Conservation (phyloP, 768 basidiomycete species). For the Lentinula sp. region DNA sequence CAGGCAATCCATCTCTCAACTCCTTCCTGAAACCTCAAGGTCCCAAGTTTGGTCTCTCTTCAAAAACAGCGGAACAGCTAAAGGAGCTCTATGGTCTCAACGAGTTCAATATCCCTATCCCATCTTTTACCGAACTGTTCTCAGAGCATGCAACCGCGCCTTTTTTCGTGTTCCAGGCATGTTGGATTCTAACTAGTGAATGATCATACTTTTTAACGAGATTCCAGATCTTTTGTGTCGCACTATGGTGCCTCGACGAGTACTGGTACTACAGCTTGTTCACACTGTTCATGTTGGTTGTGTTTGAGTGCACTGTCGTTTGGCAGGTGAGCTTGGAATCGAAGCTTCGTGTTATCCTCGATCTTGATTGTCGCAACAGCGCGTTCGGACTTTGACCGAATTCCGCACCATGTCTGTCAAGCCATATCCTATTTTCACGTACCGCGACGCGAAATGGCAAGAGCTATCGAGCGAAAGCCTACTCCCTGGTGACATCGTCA, state of each 20-base stretch:
- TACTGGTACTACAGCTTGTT: constrained; percentile 99
- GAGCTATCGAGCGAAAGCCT: constrained; percentile 81
- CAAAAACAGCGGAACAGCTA: constrained; percentile 42
- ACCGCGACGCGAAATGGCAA: constrained; percentile 76
- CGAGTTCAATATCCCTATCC: constrained; percentile 96
- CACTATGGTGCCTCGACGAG: constrained; percentile 95
- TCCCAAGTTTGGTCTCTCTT: constrained; percentile 31
- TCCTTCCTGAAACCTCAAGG: constrained; percentile 55
- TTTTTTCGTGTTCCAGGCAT: constrained; percentile 93
- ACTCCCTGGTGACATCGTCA: constrained; percentile 85
- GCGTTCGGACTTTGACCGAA: constrained; percentile 88
- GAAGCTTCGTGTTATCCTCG: neutral
- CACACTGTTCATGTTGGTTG: constrained; percentile 96
- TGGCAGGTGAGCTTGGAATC: constrained; percentile 70
- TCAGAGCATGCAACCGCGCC: constrained; percentile 96
- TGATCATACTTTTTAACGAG: neutral
- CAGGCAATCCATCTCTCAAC: constrained; percentile 58
- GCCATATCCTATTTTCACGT: constrained; percentile 82
- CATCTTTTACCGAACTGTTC: constrained; percentile 88
- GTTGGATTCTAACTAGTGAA: neutral
- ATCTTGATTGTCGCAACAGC: constrained; percentile 35
- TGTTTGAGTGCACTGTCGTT: constrained; percentile 98
- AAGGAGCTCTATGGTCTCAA: constrained; percentile 81
- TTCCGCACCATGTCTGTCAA: constrained; percentile 95
- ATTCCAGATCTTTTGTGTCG: constrained; percentile 77